These are phyloP conservation scores for Neopestalotiopsis sp. DNA, from an alignment of 2,329 filamentous ascomycete genomes.

Conservation along the genomic window DNA sequence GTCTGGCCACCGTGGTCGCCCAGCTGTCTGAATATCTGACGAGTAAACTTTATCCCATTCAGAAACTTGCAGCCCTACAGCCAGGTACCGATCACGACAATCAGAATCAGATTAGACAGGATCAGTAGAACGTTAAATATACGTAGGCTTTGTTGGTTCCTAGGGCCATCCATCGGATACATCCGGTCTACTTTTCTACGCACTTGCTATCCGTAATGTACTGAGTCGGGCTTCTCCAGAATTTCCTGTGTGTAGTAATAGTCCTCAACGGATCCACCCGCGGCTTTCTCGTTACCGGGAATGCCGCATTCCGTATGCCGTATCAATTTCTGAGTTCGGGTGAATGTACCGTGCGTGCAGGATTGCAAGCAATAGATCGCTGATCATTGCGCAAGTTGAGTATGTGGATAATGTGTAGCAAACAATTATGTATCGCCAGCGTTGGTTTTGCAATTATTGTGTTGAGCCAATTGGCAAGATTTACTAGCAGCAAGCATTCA, in stretches of 20 bases:
- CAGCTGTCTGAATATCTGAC: too few species aligned
- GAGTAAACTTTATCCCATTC: not conserved
- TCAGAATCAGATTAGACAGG: not conserved
- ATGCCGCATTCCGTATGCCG: not conserved
- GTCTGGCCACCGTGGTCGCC: not conserved
- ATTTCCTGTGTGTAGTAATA: too few species aligned
- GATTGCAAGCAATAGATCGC: not conserved
- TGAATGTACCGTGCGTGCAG: not conserved
- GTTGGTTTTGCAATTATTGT: not conserved
- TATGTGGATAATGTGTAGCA: too few species aligned
- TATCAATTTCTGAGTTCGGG: not conserved
- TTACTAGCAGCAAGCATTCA: not conserved
- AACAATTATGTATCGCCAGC: not conserved
- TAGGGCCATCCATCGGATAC: not conserved
- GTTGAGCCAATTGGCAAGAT: not conserved
- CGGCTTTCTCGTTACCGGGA: not conserved
- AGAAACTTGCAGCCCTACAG: not conserved
- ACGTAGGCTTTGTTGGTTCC: not conserved
- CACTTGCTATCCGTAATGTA: not conserved
- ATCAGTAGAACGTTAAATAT: not conserved
- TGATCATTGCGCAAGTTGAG: not conserved
- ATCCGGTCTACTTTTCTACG: not conserved
- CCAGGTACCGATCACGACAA: not conserved
- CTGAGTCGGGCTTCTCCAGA: not conserved
- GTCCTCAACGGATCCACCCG: conserved; percentile 1